Evolutionary conservation across 495 filamentous ascomycete species (phyloP), one percentile per base, ranked within the genome.

Genomic region (Aspergillus indologenus): DNA sequence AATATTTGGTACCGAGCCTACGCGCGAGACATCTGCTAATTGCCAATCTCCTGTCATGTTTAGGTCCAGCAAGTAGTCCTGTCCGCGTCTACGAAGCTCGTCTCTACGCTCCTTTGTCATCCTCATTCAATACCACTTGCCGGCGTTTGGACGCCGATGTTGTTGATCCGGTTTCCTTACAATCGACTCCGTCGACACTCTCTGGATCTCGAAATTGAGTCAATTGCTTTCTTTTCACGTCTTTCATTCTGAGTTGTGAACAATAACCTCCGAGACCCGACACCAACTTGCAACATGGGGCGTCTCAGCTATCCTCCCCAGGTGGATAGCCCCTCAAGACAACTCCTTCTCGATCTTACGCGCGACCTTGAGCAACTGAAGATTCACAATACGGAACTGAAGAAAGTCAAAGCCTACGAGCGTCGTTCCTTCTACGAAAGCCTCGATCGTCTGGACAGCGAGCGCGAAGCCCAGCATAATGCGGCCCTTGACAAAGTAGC

Each of bases 401-500:
- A 74, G 44, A 70, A 73, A 40, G 77, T 75, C 31, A 71, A 77
- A 21, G 71, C 70, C 8, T 78, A 76, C 60, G 75, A 77, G 56
- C 71, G 77, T 12, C 71, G 80, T 26, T 60, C 65, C 0, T 80
- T 75, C 45, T 77, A 78, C 53, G 76, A 78, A 12, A 71, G 68
- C 1, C 71, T 81, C 23, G 80, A 84, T 49, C 72, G 66, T 5
- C 68, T 75, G 26, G 76, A 79, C 19, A 73, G 70, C 5, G 71
- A 79, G 42, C 66, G 62, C 1, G 78, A 77, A 62, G 74, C 69
- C 4, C 61, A 74, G 6, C 86, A 90, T 58, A 79, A 78, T 56
- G 78, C 78, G 48, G 83, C 87, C 1, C 80, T 93, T 17, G 83
- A 84, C 44, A 74, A 80, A 45, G 88, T 85, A 0, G 81, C 80